Evolutionary conservation across 2,329 filamentous ascomycete genomes (phyloP).

Genomic region (Pestalotiopsis sp.): DNA sequence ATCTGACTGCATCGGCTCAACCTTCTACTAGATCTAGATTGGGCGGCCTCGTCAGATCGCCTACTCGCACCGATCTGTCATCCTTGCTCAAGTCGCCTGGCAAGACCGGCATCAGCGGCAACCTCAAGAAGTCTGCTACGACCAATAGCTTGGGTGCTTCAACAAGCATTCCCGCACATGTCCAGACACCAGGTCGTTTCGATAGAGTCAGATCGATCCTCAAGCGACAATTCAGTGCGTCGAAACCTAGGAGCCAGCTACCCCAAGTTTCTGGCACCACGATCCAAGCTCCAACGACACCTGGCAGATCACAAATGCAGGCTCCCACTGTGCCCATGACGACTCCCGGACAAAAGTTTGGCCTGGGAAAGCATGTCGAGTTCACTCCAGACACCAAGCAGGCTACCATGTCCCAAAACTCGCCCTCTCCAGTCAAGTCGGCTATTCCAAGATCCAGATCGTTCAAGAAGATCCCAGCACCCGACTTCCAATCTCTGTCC

Average conservation of each 20-base stretch:
- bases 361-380: conserved; percentile 68
- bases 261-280: conserved; percentile 42
- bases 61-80: conserved; percentile 47
- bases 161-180: conserved; percentile 33
- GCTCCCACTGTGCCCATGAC: conserved; percentile 57
- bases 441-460: conserved; percentile 45
- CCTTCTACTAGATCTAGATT: conserved; percentile 45
- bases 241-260: conserved; percentile 49
- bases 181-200: conserved; percentile 53
- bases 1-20: conserved; percentile 38
- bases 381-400: conserved; percentile 74
- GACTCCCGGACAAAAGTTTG: conserved; percentile 67
- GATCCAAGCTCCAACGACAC: conserved; percentile 44
- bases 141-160: conserved; percentile 44
- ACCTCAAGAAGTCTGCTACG: conserved; percentile 53
- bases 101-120: conserved; percentile 30
- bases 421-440: conserved; percentile 60
- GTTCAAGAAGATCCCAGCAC: conserved; percentile 35
- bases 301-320: conserved; percentile 53
- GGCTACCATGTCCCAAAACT: conserved; percentile 45
- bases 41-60: conserved; percentile 41
- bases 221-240: conserved; percentile 41
- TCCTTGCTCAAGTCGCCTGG: conserved; percentile 39
- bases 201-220: conserved; percentile 63
- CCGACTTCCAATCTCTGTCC: conserved; percentile 37